These are phyloP conservation scores for Calonectria pteridis DNA, from an alignment of 2,329 filamentous ascomycete species.

Conservation along the genomic window DNA sequence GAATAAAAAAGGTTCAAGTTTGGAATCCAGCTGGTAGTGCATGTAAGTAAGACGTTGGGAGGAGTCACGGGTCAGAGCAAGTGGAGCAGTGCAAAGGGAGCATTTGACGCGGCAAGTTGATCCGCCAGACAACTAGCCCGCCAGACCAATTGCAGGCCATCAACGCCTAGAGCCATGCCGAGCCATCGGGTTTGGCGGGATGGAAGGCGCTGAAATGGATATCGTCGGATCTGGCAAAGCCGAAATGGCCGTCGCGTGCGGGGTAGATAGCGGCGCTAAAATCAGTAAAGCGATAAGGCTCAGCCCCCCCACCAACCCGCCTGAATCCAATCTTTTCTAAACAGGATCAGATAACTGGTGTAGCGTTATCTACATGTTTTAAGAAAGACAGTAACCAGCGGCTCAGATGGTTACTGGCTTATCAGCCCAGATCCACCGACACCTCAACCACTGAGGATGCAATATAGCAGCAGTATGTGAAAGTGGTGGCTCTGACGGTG, in stretches of 20 bases:
- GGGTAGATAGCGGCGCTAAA: slow-evolving; percentile 2
- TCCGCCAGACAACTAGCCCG: not conserved
- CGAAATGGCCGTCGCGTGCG: slow-evolving; percentile 1
- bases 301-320: not conserved
- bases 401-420: not conserved
- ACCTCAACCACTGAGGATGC: too few species aligned
- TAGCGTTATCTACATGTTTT: not conserved
- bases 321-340: not conserved
- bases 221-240: slow-evolving; percentile 14
- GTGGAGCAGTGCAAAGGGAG: not conserved
- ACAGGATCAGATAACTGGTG: not conserved
- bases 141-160: not conserved
- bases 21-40: not conserved
- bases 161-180: not conserved
- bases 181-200: not conserved
- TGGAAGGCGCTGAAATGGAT: not conserved
- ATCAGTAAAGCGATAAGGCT: not conserved
- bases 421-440: not conserved
- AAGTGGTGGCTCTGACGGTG: too few species aligned
- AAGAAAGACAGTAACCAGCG: not conserved
- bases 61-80: not conserved
- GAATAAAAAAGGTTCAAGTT: not conserved
- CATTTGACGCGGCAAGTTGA: not conserved
- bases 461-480: too few species aligned
- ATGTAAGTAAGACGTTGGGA: not conserved